phyloP scores from a whole-genome alignment of 768 basidiomycete genomes.

The Xerocomus brunneocitrinus region DNA sequence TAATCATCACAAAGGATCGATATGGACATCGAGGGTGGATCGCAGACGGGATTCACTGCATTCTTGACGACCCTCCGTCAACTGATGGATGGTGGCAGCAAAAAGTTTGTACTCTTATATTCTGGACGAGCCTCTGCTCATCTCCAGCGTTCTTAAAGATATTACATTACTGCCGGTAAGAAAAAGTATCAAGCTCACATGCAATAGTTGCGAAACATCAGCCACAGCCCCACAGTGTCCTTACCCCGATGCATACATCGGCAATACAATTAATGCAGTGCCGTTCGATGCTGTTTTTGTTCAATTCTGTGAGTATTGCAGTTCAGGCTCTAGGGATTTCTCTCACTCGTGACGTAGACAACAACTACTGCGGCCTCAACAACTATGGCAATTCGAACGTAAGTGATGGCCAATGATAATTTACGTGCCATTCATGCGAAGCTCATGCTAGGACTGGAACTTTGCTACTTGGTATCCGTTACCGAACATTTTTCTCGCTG shows the following conservation, averaged over 20 bases:
- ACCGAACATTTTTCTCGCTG: neutral
- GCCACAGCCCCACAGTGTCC: slow-evolving; percentile 39
- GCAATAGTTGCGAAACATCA: neutral
- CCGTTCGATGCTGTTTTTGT: slow-evolving; percentile 49
- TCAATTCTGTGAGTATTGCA: slow-evolving; percentile 37
- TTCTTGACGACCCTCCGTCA: slow-evolving; percentile 30
- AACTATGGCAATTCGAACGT: slow-evolving; percentile 45
- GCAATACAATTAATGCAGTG: slow-evolving; percentile 38
- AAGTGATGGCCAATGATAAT: neutral
- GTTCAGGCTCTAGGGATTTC: neutral
- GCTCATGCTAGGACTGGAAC: slow-evolving; percentile 42
- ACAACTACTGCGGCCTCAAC: slow-evolving; percentile 43
- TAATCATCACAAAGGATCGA: slow-evolving; percentile 32
- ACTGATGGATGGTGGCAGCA: slow-evolving; percentile 27
- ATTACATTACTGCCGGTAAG: slow-evolving; percentile 41
- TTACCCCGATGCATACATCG: slow-evolving; percentile 45
- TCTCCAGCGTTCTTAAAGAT: slow-evolving; percentile 21
- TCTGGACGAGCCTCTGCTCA: slow-evolving; percentile 1
- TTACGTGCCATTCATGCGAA: neutral
- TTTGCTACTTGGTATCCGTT: slow-evolving; percentile 37
- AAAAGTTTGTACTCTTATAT: slow-evolving; percentile 16
- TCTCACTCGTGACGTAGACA: slow-evolving; percentile 31
- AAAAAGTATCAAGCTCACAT: neutral
- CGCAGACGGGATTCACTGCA: slow-evolving; percentile 27
- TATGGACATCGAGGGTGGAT: slow-evolving; percentile 47